Conservation (phyloP, 2,329 filamentous ascomycete genomes). For the Aspergillus viridinutans region DNA sequence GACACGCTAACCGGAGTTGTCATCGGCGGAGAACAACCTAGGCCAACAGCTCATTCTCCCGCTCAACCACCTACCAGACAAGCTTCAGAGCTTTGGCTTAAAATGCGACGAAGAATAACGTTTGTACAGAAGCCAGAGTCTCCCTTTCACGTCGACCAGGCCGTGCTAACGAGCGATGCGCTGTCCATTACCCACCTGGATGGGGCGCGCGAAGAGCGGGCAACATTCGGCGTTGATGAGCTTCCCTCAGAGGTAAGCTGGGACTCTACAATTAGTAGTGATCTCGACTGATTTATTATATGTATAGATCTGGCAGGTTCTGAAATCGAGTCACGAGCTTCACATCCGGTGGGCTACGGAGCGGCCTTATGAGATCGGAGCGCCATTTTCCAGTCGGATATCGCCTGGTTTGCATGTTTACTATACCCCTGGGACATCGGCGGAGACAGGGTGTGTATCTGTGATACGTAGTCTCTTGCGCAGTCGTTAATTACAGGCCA, state of each 20-base stretch:
- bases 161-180: slow-evolving; percentile 54
- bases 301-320: slow-evolving; percentile 54
- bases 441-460: not conserved
- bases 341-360: slow-evolving; percentile 75
- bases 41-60: not conserved
- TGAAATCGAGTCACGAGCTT: slow-evolving; percentile 65
- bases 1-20: not conserved
- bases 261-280: not conserved
- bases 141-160: slow-evolving; percentile 59
- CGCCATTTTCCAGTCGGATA: slow-evolving; percentile 70
- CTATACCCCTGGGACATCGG: slow-evolving; percentile 54
- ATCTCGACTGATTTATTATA: not conserved
- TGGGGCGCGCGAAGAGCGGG: slow-evolving; percentile 71
- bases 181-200: slow-evolving; percentile 58
- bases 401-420: slow-evolving; percentile 79
- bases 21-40: slow-evolving; percentile 1
- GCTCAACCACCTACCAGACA: not conserved
- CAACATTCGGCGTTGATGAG: slow-evolving; percentile 70
- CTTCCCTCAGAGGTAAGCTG: slow-evolving; percentile 59
- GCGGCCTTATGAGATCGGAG: slow-evolving; percentile 52
- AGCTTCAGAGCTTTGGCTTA: not conserved
- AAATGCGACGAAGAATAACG: slow-evolving; percentile 56
- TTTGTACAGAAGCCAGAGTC: slow-evolving; percentile 66
- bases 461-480: not conserved
- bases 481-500: not conserved